Evolutionary conservation across 768 basidiomycete genomes (phyloP).

Genomic region (Bullera alba): DNA sequence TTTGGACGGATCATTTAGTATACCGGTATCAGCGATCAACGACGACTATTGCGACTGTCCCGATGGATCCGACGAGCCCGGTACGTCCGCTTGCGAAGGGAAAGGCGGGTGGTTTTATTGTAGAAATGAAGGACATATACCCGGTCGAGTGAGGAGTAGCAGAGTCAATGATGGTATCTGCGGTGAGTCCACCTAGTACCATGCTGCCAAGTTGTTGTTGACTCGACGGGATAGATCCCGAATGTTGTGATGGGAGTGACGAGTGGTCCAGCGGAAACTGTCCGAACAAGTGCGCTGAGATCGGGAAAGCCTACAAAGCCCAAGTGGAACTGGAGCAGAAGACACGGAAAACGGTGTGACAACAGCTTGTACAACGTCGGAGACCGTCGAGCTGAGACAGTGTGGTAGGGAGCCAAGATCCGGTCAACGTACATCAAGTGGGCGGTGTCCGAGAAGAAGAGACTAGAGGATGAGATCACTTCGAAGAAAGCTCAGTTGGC

Average conservation of each 20-base stretch:
- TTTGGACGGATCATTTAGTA: constrained; percentile 69
- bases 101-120: constrained; percentile 68
- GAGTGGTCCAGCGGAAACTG: constrained; percentile 71
- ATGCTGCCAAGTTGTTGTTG: not conserved
- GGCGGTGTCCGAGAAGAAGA: constrained; percentile 81
- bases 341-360: constrained; percentile 66
- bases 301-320: constrained; percentile 64
- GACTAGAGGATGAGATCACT: constrained; percentile 62
- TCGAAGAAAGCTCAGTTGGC: constrained; percentile 57
- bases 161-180: constrained; percentile 89
- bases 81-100: constrained; percentile 70
- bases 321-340: constrained; percentile 68
- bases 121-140: constrained; percentile 78
- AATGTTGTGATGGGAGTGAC: constrained; percentile 96
- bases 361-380: not conserved
- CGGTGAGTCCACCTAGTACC: constrained; percentile 53
- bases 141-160: constrained; percentile 66
- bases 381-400: constrained; percentile 1
- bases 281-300: constrained; percentile 64
- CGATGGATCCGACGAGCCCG: constrained; percentile 94
- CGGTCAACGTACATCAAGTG: constrained; percentile 78
- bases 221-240: constrained; percentile 56
- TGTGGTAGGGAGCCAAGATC: constrained; percentile 77
- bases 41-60: constrained; percentile 92
- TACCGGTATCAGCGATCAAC: constrained; percentile 75